Evolutionary conservation across 441 rosid species (phyloP).

Genomic region (Pelargonium australe): DNA sequence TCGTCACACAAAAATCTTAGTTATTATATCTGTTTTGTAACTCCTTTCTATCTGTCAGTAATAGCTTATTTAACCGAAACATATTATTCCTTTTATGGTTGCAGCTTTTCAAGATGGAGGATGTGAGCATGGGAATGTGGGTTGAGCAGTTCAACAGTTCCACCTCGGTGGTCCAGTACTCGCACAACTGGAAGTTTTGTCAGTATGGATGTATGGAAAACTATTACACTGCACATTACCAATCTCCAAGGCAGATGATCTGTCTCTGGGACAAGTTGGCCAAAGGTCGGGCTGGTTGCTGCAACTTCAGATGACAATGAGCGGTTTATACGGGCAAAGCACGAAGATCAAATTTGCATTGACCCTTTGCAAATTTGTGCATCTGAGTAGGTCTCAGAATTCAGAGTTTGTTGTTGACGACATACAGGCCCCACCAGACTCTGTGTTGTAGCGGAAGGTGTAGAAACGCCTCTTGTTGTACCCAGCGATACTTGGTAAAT

Average conservation of each 20-base stretch:
- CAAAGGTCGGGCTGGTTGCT: slow-evolving; percentile 66
- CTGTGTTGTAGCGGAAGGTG: too few species aligned
- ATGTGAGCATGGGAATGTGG: slow-evolving; percentile 99
- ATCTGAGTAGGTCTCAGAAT: too few species aligned
- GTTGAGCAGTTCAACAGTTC: slow-evolving; percentile 73
- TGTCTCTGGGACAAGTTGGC: slow-evolving; percentile 85
- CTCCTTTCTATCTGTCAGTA: too few species aligned
- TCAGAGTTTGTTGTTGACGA: too few species aligned
- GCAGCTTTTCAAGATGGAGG: slow-evolving; percentile 99
- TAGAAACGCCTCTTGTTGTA: too few species aligned
- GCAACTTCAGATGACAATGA: slow-evolving; percentile 66
- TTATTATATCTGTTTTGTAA: neutral
- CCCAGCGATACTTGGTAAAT: too few species aligned
- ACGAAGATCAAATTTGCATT: neutral
- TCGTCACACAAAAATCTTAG: slow-evolving; percentile 18
- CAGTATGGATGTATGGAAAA: slow-evolving; percentile 86
- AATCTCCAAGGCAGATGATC: slow-evolving; percentile 94
- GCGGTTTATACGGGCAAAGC: neutral
- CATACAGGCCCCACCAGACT: too few species aligned
- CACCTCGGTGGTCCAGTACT: slow-evolving; percentile 51
- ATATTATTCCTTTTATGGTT: slow-evolving; percentile 8
- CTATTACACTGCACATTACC: slow-evolving; percentile 91
- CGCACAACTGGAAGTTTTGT: slow-evolving; percentile 90
- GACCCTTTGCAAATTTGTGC: neutral
- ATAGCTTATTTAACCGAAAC: neutral